phyloP scores from a whole-genome alignment of 139 green algal genomes.

The Deuterostichococcus epilithicus region DNA sequence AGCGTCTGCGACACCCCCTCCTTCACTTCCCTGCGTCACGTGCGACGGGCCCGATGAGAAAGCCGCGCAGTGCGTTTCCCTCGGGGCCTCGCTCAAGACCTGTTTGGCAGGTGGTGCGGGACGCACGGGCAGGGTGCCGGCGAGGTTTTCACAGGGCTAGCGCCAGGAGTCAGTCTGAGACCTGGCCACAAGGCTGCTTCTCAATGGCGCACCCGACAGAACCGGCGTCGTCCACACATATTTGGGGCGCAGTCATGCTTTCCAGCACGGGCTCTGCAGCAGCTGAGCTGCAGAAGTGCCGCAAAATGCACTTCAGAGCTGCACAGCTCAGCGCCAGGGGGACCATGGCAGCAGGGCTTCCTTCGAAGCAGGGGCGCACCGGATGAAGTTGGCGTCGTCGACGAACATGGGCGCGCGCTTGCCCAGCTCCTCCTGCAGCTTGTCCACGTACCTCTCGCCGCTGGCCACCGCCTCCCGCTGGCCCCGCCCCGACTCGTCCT shows the following conservation, averaged over 20 bases:
- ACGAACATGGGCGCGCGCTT: conserved; percentile 17
- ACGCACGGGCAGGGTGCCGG: conserved; percentile 4
- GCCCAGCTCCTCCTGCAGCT: conserved; percentile 15
- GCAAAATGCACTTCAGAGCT: background rate
- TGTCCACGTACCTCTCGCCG: background rate
- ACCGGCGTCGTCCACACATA: no score
- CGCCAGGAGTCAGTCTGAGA: no score
- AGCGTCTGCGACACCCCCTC: conserved; percentile 14
- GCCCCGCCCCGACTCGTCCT: background rate
- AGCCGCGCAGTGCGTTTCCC: background rate
- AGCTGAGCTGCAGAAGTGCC: background rate
- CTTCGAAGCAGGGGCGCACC: background rate
- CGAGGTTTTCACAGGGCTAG: conserved; percentile 1
- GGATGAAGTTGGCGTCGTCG: background rate
- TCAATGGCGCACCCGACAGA: no score
- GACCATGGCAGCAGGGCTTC: background rate
- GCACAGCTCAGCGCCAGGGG: background rate
- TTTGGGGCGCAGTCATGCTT: no score
- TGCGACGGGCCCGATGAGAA: background rate
- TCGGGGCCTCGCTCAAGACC: background rate
- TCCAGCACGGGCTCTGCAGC: background rate
- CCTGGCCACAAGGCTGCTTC: no score
- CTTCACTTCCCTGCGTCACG: conserved; percentile 10
- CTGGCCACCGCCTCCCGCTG: background rate
- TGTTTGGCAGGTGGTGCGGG: background rate